Conservation (phyloP, 1,284 basidiomycete genomes). For the Vanrija humicola region DNA sequence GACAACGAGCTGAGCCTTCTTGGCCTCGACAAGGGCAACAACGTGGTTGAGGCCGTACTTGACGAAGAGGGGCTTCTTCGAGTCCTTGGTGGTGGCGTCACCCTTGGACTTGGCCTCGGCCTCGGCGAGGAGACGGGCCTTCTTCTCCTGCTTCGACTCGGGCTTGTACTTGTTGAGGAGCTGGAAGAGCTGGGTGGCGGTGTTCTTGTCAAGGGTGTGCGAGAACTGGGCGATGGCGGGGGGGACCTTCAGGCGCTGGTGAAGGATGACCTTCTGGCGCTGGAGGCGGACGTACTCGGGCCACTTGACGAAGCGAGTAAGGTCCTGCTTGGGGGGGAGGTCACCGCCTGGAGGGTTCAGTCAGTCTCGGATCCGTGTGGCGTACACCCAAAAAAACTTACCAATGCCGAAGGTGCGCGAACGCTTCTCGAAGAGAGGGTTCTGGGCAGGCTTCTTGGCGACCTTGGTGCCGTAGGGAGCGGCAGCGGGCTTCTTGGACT, state of each 20-base stretch:
- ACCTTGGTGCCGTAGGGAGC: constrained; percentile 62
- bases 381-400: constrained; percentile 48
- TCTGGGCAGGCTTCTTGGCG: constrained; percentile 73
- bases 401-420: constrained; percentile 95
- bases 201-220: constrained; percentile 99
- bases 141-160: constrained; percentile 88
- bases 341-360: constrained; percentile 68
- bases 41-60: constrained; percentile 98
- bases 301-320: constrained; percentile 99
- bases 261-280: constrained; percentile 96
- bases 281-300: constrained; percentile 98
- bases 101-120: constrained; percentile 61
- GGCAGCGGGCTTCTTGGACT: constrained; percentile 50
- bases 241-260: constrained; percentile 98
- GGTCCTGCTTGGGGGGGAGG: constrained; percentile 82
- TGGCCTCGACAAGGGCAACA: constrained; percentile 91
- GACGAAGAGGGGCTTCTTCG: constrained; percentile 90
- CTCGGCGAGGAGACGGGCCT: constrained; percentile 83
- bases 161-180: constrained; percentile 84
- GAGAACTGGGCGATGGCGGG: constrained; percentile 97
- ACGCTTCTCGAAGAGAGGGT: constrained; percentile 90
- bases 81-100: constrained; percentile 56
- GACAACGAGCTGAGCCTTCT: constrained; percentile 95
- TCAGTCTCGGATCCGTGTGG: not conserved
- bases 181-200: constrained; percentile 96